Percentiles rank a stretch among this genome's conserved stretches.
Conservation (phyloP, 2,329 filamentous ascomycete species). For the Aureobasidium uvarum region DNA sequence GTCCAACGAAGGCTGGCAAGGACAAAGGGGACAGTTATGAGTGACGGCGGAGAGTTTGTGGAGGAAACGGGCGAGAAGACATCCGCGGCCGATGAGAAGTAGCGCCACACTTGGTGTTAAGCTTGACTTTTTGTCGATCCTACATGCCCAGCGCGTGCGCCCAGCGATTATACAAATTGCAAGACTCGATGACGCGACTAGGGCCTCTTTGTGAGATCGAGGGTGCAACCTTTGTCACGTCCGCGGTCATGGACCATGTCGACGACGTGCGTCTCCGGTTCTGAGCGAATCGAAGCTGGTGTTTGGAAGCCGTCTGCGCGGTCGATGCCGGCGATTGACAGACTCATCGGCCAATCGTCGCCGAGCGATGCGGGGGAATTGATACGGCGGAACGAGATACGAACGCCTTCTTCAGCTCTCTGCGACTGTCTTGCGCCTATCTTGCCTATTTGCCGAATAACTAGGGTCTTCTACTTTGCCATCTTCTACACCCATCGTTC, state of each 20-base stretch:
- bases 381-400: constrained; percentile 19
- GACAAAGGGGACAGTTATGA: constrained; percentile 16
- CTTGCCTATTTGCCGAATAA: neutral
- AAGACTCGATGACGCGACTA: constrained; percentile 21
- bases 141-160: constrained; percentile 22
- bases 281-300: constrained; percentile 1
- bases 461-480: neutral
- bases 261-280: constrained; percentile 7
- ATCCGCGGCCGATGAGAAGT: constrained; percentile 10
- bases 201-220: neutral
- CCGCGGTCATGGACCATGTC: neutral
- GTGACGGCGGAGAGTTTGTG: constrained; percentile 15
- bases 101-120: constrained; percentile 22
- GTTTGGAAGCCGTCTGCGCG: neutral
- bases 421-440: neutral
- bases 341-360: neutral
- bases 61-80: constrained; percentile 20
- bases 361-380: constrained; percentile 13
- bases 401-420: constrained; percentile 12
- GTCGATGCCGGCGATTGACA: neutral
- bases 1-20: constrained; percentile 2
- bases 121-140: constrained; percentile 24
- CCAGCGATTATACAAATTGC: neutral
- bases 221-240: constrained; percentile 9
- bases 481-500: neutral